A percentile compares a stretch with the other conserved stretches of the same genome.
Conservation (phyloP, 176 grass and related monocot species). For the Carex parvula region DNA sequence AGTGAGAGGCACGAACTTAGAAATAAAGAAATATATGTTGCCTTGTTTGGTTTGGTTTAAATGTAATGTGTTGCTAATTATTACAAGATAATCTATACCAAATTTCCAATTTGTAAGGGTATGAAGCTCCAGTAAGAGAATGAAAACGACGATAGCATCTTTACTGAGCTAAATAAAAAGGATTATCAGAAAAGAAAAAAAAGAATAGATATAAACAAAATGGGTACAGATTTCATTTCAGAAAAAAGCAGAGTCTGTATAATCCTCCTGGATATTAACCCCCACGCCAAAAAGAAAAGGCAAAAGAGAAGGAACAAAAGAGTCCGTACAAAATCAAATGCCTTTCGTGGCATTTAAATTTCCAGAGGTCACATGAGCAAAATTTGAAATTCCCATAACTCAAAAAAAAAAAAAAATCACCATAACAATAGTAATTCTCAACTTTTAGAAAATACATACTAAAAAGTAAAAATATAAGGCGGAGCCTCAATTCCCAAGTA, state of each 20-base stretch:
- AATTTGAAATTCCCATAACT: background rate
- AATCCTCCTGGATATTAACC: conserved; percentile 7
- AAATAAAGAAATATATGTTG: background rate
- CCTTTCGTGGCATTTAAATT: conserved; percentile 11
- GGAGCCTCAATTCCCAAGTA: conserved; percentile 26
- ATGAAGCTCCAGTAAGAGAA: background rate
- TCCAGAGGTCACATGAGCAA: background rate
- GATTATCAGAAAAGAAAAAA: background rate
- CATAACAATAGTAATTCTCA: background rate
- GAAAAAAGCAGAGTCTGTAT: conserved; percentile 17
- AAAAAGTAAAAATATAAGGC: conserved; percentile 26
- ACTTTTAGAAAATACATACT: background rate
- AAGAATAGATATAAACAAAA: background rate
- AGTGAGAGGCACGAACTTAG: background rate
- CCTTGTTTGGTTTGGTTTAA: background rate
- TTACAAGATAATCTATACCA: background rate
- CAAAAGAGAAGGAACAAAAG: conserved; percentile 10
- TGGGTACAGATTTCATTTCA: background rate
- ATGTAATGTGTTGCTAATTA: background rate
- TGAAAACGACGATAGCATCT: background rate
- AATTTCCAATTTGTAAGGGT: background rate
- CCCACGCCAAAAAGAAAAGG: conserved; percentile 22
- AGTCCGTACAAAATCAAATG: conserved; percentile 6
- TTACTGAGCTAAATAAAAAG: background rate
- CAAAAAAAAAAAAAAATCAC: background rate